phyloP scores from a whole-genome alignment of 805 yeast genomes.

The Cyberlindnera maclurae region DNA sequence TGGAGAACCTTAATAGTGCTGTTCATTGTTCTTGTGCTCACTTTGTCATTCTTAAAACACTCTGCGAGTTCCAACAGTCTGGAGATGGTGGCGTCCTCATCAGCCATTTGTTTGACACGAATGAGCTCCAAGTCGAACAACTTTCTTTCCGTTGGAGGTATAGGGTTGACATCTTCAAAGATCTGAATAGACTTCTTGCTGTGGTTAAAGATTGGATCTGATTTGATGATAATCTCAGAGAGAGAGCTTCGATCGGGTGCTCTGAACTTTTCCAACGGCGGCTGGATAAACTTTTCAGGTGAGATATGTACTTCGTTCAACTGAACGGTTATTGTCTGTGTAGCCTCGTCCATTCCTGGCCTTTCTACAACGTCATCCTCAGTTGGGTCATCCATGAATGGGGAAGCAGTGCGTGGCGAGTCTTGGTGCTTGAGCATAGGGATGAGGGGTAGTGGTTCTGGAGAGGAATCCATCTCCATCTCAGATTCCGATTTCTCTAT shows the following conservation, averaged over 20 bases:
- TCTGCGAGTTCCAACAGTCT: constrained; percentile 6
- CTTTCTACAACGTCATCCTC: constrained; percentile 10
- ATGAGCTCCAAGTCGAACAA: constrained; percentile 16
- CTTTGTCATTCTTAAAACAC: constrained; percentile 12
- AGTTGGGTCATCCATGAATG: constrained; percentile 17
- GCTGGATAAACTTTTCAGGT: constrained; percentile 13
- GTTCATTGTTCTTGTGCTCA: constrained; percentile 11
- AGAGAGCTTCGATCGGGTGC: constrained; percentile 14
- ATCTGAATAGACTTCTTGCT: constrained; percentile 17
- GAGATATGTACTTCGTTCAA: constrained; percentile 21
- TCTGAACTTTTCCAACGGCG: constrained; percentile 1
- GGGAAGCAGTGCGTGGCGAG: constrained; percentile 7
- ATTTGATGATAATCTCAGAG: constrained; percentile 12
- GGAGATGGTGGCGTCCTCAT: constrained; percentile 7
- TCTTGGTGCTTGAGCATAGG: background rate
- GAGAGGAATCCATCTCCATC: constrained; percentile 6
- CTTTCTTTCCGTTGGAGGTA: constrained; percentile 5
- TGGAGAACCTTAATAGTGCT: constrained; percentile 15
- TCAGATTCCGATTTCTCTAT: background rate
- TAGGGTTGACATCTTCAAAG: constrained; percentile 16
- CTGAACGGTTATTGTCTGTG: constrained; percentile 15
- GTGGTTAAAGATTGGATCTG: constrained; percentile 21
- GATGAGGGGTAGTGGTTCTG: background rate
- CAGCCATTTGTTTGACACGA: constrained; percentile 6
- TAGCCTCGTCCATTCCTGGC: constrained; percentile 13